Percentiles rank a stretch among this genome's conserved stretches.
These are phyloP conservation scores for Jacaranda mimosifolia DNA, from an alignment of 257 asterid species.

Conservation along the genomic window DNA sequence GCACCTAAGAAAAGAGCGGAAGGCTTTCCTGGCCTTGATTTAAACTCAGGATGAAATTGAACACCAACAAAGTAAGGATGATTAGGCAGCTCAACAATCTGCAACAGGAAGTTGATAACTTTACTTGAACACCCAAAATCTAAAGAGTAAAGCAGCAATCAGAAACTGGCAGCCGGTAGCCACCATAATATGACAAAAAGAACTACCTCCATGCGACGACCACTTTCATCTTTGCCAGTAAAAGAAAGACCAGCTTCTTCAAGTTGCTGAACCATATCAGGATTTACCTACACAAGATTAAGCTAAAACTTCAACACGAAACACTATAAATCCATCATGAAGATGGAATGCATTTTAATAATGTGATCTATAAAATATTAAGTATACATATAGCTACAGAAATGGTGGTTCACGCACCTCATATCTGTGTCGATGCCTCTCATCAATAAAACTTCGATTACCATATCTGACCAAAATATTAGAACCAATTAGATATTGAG, in stretches of 20 bases:
- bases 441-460: constrained; percentile 65
- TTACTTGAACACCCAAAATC: constrained; percentile 7
- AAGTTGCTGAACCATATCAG: constrained; percentile 71
- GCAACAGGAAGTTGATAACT: constrained; percentile 28
- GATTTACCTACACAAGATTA: constrained; percentile 63
- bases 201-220: constrained; percentile 79
- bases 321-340: constrained; percentile 12
- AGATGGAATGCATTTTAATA: not conserved
- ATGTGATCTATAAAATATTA: constrained; percentile 21
- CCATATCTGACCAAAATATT: constrained; percentile 61
- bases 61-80: constrained; percentile 80
- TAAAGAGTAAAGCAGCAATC: constrained; percentile 17
- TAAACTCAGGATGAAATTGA: constrained; percentile 83
- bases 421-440: constrained; percentile 97
- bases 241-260: constrained; percentile 78
- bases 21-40: constrained; percentile 83
- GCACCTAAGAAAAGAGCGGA: constrained; percentile 74
- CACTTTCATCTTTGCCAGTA: constrained; percentile 80
- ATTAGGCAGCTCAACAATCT: constrained; percentile 73
- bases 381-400: constrained; percentile 21
- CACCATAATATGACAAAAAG: constrained; percentile 5
- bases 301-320: constrained; percentile 23
- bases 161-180: constrained; percentile 1
- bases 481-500: constrained; percentile 23
- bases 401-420: constrained; percentile 64